Base-by-base conservation (phyloP, 768 basidiomycete species). In the Kwoniella botswanensis region DNA sequence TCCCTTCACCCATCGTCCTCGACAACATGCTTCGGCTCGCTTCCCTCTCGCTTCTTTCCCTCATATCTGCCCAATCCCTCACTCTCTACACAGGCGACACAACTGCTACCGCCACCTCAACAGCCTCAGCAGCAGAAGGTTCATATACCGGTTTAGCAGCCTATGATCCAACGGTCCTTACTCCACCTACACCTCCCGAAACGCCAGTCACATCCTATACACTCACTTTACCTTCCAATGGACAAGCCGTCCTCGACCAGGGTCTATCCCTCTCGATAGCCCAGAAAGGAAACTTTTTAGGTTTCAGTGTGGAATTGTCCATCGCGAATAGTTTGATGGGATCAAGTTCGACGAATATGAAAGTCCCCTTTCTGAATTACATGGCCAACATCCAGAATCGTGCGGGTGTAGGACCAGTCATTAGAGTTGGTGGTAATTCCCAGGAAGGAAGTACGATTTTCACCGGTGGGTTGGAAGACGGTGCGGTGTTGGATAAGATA, bases 281-380 rank as follows among this genome's bases (percentile, higher is more conserved):
- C 3, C 84, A 86, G 65, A 77, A 80, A n/a, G 89, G 88, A 21
- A 86, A 88, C 18, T 92, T 92, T 76, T 86, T 89, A 66, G 91
- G 90, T 3, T 92, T 92, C 78, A 91, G 89, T 3, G 87, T 93
- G 50, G 91, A 93, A 82, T 87, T 91, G 85, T 91, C 90, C 52
- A 88, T 92, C 9, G 86, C 89, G 7, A 88, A 87, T 67, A 88
- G 88, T 84, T 86, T 91, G 64, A 74, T 84, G 70, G 82, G 82
- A 18, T 72, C 68, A 9, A 73, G 63, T 74, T 86, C 88, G 9
- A 74, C 70, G 42, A 76, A 79, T 26, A 87, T 90, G 87, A 90
- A 50, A 87, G 89, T 85, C 9, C 85, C 87, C 0, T 92, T 93
- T 84, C 87, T 93, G n/a, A 93, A 93, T 79, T 85, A 93, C 41